These are phyloP conservation scores for Nepenthes mirabilis DNA, from an alignment of 148 eudicot species.

Conservation along the genomic window DNA sequence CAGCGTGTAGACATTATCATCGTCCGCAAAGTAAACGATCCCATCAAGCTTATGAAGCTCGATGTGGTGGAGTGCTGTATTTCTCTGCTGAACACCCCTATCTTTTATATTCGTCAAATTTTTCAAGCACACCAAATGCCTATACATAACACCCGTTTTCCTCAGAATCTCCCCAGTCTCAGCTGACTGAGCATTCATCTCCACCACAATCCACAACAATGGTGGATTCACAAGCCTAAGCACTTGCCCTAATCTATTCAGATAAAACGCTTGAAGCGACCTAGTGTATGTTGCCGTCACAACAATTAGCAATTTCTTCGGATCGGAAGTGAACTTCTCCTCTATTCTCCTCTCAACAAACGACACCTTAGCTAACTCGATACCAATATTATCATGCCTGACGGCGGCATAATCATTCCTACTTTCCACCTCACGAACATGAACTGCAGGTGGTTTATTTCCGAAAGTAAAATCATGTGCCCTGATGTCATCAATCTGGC, in stretches of 20 bases:
- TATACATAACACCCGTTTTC: constrained; percentile 67
- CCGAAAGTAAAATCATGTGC: constrained; percentile 33
- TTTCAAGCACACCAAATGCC: constrained; percentile 73
- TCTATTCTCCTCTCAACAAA: constrained; percentile 11
- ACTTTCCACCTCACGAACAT: constrained; percentile 6
- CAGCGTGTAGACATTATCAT: constrained; percentile 79
- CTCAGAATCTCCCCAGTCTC: constrained; percentile 72
- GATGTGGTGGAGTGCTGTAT: constrained; percentile 73
- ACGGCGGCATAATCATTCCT: constrained; percentile 1
- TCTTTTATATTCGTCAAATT: constrained; percentile 63
- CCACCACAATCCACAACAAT: constrained; percentile 86
- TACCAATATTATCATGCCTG: constrained; percentile 2
- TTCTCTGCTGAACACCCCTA: constrained; percentile 91
- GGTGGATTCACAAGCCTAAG: constrained; percentile 68
- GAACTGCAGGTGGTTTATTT: constrained; percentile 11
- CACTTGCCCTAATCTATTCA: constrained; percentile 70
- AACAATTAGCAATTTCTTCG: constrained; percentile 51
- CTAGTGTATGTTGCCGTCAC: constrained; percentile 84
- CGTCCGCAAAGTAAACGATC: constrained; percentile 93
- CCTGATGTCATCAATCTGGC: constrained; percentile 29
- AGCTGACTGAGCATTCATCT: constrained; percentile 47
- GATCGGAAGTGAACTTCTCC: constrained; percentile 24
- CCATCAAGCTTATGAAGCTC: constrained; percentile 86
- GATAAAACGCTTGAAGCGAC: constrained; percentile 54
- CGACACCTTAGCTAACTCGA: constrained; percentile 13